Evolutionary conservation across 1,139 yeast genomes (phyloP).

Genomic region (Diutina siamensis): DNA sequence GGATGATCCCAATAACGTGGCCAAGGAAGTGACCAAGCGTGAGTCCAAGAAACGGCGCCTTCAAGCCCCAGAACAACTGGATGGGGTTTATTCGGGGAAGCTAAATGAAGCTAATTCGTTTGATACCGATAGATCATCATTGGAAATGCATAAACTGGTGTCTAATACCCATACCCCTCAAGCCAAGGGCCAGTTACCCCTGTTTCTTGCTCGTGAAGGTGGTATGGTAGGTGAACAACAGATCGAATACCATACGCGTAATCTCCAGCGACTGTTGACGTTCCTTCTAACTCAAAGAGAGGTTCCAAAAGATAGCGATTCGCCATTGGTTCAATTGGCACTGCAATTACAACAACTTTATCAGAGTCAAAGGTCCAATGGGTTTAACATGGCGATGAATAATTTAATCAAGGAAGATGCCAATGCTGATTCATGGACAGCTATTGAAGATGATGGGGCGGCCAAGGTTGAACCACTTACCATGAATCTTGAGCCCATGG

Average conservation of each 20-base stretch:
- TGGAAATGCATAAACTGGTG: too few species aligned
- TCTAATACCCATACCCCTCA: too few species aligned
- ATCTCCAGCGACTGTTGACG: neutral
- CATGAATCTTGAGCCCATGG: neutral
- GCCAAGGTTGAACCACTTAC: neutral
- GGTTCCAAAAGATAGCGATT: neutral
- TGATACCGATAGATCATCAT: neutral
- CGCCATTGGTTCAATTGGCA: neutral
- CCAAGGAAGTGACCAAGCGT: neutral
- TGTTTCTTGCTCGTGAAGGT: too few species aligned
- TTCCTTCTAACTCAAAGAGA: neutral
- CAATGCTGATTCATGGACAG: neutral
- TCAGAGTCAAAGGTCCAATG: too few species aligned
- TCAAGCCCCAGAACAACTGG: too few species aligned
- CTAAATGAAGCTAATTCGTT: too few species aligned
- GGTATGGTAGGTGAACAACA: neutral
- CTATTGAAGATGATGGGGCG: neutral
- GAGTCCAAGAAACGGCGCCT: neutral
- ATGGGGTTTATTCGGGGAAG: too few species aligned
- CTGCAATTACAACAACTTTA: neutral
- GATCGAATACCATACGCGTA: slow-evolving; percentile 2
- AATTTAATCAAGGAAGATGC: neutral
- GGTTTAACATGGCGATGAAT: neutral
- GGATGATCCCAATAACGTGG: neutral
- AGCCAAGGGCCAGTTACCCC: too few species aligned